A percentile compares a stretch with the other conserved stretches of the same genome.
Conservation (phyloP, 2,329 filamentous ascomycete genomes). For the Fusarium papillatum region DNA sequence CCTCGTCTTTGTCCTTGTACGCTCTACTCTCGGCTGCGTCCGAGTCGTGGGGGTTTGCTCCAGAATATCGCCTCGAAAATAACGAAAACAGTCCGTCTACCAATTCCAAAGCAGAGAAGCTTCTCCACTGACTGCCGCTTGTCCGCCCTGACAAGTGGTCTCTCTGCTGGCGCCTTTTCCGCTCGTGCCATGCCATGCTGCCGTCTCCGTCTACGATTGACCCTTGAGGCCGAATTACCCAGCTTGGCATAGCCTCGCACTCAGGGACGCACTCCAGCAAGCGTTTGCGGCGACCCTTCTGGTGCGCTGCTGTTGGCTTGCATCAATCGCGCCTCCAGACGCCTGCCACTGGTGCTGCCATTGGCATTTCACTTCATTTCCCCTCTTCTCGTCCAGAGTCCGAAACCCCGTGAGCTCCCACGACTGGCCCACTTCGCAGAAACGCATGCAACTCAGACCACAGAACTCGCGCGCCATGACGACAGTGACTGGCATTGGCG, state of each 20-base stretch:
- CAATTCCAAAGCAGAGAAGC: constrained; percentile 22
- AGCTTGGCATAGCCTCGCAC: constrained; percentile 29
- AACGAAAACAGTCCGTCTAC: background rate
- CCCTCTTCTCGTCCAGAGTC: constrained; percentile 29
- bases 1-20: constrained; percentile 13
- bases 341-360: constrained; percentile 30
- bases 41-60: constrained; percentile 39
- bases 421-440: constrained; percentile 28
- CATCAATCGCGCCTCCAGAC: constrained; percentile 20
- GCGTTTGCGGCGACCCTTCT: constrained; percentile 18
- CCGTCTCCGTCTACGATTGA: constrained; percentile 32
- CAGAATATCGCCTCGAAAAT: constrained; percentile 22
- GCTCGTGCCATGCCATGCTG: constrained; percentile 17
- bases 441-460: constrained; percentile 35
- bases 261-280: constrained; percentile 26
- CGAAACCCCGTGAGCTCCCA: constrained; percentile 33
- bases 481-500: constrained; percentile 32
- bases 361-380: constrained; percentile 33
- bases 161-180: constrained; percentile 26
- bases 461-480: constrained; percentile 37
- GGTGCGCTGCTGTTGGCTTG: constrained; percentile 31
- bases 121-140: constrained; percentile 41
- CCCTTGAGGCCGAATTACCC: constrained; percentile 31
- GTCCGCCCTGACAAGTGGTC: constrained; percentile 23
- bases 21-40: constrained; percentile 24